Evolutionary conservation across 129 eudicot species (phyloP), one percentile per base, ranked within the genome.

Genomic region (Daucus carota): DNA sequence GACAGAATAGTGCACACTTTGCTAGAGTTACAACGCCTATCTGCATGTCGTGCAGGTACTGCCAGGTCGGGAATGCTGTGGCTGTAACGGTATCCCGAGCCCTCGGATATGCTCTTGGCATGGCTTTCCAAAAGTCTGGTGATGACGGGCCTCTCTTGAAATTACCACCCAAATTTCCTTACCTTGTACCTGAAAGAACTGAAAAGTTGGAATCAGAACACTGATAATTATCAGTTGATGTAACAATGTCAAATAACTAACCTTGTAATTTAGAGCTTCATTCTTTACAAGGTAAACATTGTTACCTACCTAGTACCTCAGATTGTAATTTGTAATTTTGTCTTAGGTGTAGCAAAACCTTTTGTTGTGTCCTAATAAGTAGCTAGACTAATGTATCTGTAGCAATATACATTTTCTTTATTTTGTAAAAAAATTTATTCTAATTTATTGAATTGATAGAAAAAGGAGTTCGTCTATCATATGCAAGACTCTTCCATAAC

Each of bases 31-130:
- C 72, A 67, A 6, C 5, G 22, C 14, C n/a, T 67, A 14, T 67
- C 20, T 29, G 26, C 38, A 14, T 5, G 24, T 47, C 28, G 31
- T 52, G 59, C 86, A 90, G 96, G 85, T 90, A 93, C 72, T 79
- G 98, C 70, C 98, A 92, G 77, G 91, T 92, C 44, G 98, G 98
- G 78, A 90, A 92, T 78, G 98, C 98, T 0, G 98, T 92, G 68
- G 88, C 96, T 13, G 81, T 92, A 82, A 87, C 92, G 10, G 96
- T 92, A 72, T 88, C 90, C 22, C 82, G 87, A 72, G 95, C 95
- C 32, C 79, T 92, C 62, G 96, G 95, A 33, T 88, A 86, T 77
- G 84, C 98, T 44, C 86, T 92, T 16, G 98, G 98, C 60, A 84
- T 88, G 92, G 96, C 98, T 24, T 74, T 77, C 70, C 80, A 60